phyloP scores from a whole-genome alignment of 176 grass and related monocot species.

The Rhynchospora tenuis region DNA sequence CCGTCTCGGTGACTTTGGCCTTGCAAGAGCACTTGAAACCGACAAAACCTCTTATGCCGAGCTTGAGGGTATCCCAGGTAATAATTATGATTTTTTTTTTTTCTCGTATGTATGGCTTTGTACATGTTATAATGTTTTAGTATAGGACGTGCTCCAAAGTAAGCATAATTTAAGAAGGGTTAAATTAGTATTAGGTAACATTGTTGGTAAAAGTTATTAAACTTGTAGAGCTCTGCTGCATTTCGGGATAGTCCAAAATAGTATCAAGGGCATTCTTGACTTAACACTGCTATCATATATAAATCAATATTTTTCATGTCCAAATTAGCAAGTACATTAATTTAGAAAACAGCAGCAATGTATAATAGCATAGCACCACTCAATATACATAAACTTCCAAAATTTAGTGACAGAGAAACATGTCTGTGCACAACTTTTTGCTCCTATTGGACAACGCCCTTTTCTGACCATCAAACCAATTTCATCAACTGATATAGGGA shows the following conservation, averaged over 20 bases:
- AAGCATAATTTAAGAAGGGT: neutral
- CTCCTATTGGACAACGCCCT: neutral
- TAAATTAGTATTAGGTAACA: neutral
- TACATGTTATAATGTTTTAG: neutral
- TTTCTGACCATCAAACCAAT: neutral
- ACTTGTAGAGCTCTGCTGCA: neutral
- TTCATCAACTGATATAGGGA: constrained; percentile 30
- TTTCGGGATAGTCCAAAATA: neutral
- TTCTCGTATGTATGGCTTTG: neutral
- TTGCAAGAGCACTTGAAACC: constrained; percentile 71
- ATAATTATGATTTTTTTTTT: neutral
- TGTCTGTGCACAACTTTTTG: neutral
- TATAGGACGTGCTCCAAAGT: neutral
- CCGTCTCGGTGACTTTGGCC: constrained; percentile 93
- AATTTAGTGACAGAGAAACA: neutral
- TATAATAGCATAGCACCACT: neutral
- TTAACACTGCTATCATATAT: neutral
- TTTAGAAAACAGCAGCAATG: neutral
- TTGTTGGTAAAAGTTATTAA: neutral
- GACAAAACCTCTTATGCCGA: constrained; percentile 99
- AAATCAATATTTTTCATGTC: neutral
- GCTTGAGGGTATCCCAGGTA: constrained; percentile 36
- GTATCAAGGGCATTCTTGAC: neutral
- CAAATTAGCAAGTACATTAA: neutral
- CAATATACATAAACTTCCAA: neutral